Evolutionary conservation across 2,329 filamentous ascomycete genomes (phyloP), one percentile per base, ranked within the genome.

Genomic region (Apiospora marii): DNA sequence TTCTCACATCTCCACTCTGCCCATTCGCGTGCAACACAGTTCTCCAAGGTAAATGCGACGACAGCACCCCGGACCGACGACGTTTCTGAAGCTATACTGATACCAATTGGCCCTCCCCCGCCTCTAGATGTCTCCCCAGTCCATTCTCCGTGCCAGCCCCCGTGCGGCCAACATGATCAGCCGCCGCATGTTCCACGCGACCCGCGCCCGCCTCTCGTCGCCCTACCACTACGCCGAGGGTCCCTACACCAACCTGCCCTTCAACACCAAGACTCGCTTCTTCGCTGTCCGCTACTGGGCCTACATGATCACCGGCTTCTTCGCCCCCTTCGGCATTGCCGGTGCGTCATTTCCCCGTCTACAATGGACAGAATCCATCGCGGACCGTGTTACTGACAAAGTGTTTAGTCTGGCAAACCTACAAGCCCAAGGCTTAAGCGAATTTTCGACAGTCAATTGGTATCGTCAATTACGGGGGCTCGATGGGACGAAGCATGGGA

Each of bases 221-320:
- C 95, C 95, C 76, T 98, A 97, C 92, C 96, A 99, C 90, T 99
- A 99, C 89, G 93, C 96, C 79, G 96, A 98, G 88, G 96, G 96
- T 77, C 94, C 96, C 81, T 93, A 94, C 86, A 92, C 90, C 88
- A 98, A 98, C 90, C 86, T 99, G 77, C 96, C 96, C 78, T 99
- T 99, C 92, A 97, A 99, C 90, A 93, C 96, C 78, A 89, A 94
- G 87, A 96, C 92, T 83, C 94, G 92, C 86, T 93, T 89, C 87
- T 99, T 99, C 84, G 90, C 87, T 77, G 75, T 94, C 79, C 89
- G 92, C 85, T 99, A 93, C 92, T 97, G 94, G 93, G 82, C 83
- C 75, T 96, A 93, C 87, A 82, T 83, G 79, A 82, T 80, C 79
- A 82, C 84, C 74, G 89, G 89, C 75, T 92, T 92, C 84, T 81